Evolutionary conservation across 352 stramenopile genomes (phyloP), one percentile per base, ranked within the genome.

Genomic region (Albugo candida): DNA sequence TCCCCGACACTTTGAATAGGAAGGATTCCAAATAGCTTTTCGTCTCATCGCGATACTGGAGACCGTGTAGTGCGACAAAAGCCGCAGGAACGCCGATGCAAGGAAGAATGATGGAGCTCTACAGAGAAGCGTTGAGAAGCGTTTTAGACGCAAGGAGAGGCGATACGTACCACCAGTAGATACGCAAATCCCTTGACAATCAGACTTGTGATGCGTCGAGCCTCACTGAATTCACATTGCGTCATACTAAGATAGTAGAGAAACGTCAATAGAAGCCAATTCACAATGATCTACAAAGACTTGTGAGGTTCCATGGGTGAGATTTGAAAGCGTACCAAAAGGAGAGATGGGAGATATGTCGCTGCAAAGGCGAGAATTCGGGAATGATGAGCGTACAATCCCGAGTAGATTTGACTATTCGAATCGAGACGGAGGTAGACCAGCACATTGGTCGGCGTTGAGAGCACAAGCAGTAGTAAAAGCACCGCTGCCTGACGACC

Each of bases 361-460:
- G 71, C 68, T 18, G 83, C 38, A 19, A 86, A 60, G n/a, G 64
- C 68, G 31, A 81, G 59, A 1, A 83, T 45, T 36, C 78, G 41
- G 2, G 60, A 70, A 55, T 83, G 61, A 13, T 52, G 53, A 19
- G 48, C 51, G 52, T 69, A 59, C 3, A 85, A 47, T 17, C 59
- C 55, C 10, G 51, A 46, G 53, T 86, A 86, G 27, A 88, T 46
- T 24, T 53, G 54, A 37, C 73, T 86, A 39, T 56, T 59, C n/a
- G 66, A 66, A 51, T 85, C 71, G 10, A 88, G 57, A 43, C 83
- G 82, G 49, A 88, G 67, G 55, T 82, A 88, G 52, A 88, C 73
- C 47, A 85, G 67, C 49, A 88, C 71, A 5, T 73, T 71, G 0
- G 71, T 83, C 0, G 76, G 73, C 19, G 73, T 83, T 21, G 73